Percentiles rank a stretch among this genome's conserved stretches.
Evolutionary conservation across 441 rosid genomes (phyloP).

Genomic region (Pelargonium exstipulatum): DNA sequence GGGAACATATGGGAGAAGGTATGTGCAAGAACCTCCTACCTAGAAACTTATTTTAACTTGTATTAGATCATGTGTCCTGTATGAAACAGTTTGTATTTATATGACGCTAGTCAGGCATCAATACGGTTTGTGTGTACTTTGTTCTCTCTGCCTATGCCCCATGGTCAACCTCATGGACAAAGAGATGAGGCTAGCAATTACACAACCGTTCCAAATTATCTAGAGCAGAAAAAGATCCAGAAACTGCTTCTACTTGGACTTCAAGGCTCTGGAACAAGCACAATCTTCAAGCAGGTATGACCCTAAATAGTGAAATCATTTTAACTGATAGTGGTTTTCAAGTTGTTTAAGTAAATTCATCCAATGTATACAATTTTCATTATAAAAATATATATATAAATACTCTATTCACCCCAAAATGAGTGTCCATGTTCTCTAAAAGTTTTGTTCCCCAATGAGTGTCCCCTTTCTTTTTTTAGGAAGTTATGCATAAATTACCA

Average conservation of each 20-base stretch:
- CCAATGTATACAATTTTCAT: too few relatives aligned
- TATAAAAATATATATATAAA: too few relatives aligned
- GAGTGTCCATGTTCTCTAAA: too few relatives aligned
- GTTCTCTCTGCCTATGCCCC: conserved; percentile 69
- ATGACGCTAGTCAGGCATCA: conserved; percentile 58
- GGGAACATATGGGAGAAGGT: conserved; percentile 99
- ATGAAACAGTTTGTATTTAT: conserved; percentile 28
- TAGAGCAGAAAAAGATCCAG: conserved; percentile 57
- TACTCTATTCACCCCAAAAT: too few relatives aligned
- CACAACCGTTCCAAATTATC: conserved; percentile 55
- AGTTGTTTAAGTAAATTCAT: too few relatives aligned
- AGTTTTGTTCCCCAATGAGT: too few relatives aligned
- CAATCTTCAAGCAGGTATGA: conserved; percentile 75
- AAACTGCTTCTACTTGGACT: conserved; percentile 67
- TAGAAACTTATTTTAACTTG: too few relatives aligned
- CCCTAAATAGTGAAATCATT: conserved; percentile 6
- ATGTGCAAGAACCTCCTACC: conserved; percentile 17
- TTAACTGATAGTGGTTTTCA: background rate
- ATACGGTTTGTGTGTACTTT: conserved; percentile 59
- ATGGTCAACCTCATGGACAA: conserved; percentile 45
- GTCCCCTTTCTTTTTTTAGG: too few relatives aligned
- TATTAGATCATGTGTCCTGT: conserved; percentile 11
- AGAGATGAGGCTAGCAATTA: conserved; percentile 60
- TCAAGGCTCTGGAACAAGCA: conserved; percentile 76
- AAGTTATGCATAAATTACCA: too few relatives aligned